Evolutionary conservation across 306 rosid genomes (phyloP).

Genomic region (Ormosia semicastrata): DNA sequence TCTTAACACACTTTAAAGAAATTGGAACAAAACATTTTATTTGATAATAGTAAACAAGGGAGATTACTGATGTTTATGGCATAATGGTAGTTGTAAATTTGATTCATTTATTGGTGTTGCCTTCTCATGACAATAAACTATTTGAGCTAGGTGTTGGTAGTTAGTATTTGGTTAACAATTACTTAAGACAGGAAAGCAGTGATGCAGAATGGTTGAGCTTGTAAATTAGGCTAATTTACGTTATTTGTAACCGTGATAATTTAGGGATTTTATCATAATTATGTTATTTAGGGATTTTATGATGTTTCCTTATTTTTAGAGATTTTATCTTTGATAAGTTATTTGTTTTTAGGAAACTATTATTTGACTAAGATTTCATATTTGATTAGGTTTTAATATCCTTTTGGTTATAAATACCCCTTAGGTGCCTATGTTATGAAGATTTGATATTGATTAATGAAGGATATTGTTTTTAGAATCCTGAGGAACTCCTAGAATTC

Average conservation of each 20-base stretch:
- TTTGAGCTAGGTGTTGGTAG: slow-evolving; percentile 5
- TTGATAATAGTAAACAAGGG: neutral
- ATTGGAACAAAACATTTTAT: neutral
- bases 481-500: neutral
- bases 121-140: neutral
- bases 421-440: neutral
- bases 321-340: neutral
- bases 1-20: neutral
- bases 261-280: neutral
- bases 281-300: neutral
- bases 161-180: neutral
- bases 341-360: neutral
- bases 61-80: neutral
- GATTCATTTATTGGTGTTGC: neutral
- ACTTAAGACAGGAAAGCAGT: neutral
- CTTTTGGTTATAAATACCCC: neutral
- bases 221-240: neutral
- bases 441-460: neutral
- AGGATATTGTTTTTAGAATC: neutral
- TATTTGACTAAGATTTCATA: neutral
- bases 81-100: neutral
- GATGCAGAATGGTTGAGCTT: neutral
- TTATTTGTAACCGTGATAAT: neutral
- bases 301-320: neutral
- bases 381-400: neutral